Base-by-base conservation (phyloP, 1,284 basidiomycete genomes). In the Tremellales sp. region DNA sequence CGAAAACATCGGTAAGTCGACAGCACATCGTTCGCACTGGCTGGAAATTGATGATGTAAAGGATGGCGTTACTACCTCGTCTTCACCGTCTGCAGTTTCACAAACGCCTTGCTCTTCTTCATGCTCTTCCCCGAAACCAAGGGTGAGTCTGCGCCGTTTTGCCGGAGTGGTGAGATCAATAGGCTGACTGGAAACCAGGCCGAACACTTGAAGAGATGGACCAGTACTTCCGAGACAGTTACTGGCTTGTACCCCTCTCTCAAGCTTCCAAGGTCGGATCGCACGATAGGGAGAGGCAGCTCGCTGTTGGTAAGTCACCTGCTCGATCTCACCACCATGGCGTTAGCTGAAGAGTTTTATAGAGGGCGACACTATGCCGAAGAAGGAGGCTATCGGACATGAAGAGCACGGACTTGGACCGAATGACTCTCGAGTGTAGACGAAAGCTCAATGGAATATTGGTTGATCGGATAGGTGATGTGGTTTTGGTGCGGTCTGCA, bases 31-130 rank as follows among this genome's bases (percentile, higher is more conserved):
- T 43, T 24, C 13, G 8, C 5, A 13, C 23, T 33, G 15, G 24
- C 4, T 8, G 27, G 21, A 3, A 33, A 25, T n/a, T 27, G 39
- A 36, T 46, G 36, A 44, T n/a, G 3, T 39, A 7, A 17, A 54
- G 62, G 67, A 12, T 76, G 73, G 73, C 60, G 58, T 43, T 73
- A 74, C 64, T 77, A 76, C 65, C 73, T 83, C 43, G 79, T 83
- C 21, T 83, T 83, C 49, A 81, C 81, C 1, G 78, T 84, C 45
- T 81, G 80, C 60, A 75, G 78, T 4, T 79, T 81, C 66, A 80
- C 80, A 7, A 83, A 83, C 58, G 81, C 81, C 0, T 58, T 82
- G 4, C 79, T 79, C 54, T 78, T 82, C 57, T 83, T 78, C 78
- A 70, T 64, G 24, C 59, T 72, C 55, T 65, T 68, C 52, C 69